These are phyloP conservation scores for Hirsutella minnesotensis DNA, from an alignment of 2,329 filamentous ascomycete species.

Conservation along the genomic window DNA sequence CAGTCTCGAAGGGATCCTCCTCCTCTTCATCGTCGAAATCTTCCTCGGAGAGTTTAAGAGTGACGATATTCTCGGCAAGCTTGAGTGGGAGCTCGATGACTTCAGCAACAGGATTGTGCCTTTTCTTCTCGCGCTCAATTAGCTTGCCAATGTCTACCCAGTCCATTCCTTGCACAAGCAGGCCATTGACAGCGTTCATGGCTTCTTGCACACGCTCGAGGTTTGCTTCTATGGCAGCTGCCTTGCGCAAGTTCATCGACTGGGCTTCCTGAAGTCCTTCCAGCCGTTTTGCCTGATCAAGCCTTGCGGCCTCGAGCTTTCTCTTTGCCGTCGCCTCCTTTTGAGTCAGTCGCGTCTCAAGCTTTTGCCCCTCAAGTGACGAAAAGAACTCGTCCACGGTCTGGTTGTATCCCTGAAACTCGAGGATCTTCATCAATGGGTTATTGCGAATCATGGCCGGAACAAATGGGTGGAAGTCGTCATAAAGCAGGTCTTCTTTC, in stretches of 20 bases:
- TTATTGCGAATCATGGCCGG: slow-evolving; percentile 69
- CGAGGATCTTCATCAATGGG: slow-evolving; percentile 52
- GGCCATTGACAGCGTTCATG: slow-evolving; percentile 79
- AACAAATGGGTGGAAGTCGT: slow-evolving; percentile 90
- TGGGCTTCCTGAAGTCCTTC: slow-evolving; percentile 75
- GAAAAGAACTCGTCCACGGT: slow-evolving; percentile 97
- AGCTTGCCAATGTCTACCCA: slow-evolving; percentile 86
- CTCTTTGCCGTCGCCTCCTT: slow-evolving; percentile 69
- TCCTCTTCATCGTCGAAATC: slow-evolving; percentile 50
- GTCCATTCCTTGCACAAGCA: slow-evolving; percentile 93
- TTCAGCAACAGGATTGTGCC: slow-evolving; percentile 72
- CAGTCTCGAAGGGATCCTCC: slow-evolving; percentile 50
- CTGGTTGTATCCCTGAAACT: slow-evolving; percentile 78
- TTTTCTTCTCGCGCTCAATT: slow-evolving; percentile 74
- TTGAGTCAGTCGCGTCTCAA: slow-evolving; percentile 74
- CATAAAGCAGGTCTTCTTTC: slow-evolving; percentile 55
- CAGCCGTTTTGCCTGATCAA: slow-evolving; percentile 75
- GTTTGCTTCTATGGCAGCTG: slow-evolving; percentile 82
- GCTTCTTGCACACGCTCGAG: slow-evolving; percentile 85
- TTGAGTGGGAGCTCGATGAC: slow-evolving; percentile 82
- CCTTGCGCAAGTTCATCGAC: slow-evolving; percentile 74
- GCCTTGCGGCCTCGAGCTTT: slow-evolving; percentile 73
- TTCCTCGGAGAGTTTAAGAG: slow-evolving; percentile 63
- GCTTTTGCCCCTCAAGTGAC: slow-evolving; percentile 84
- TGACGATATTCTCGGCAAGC: slow-evolving; percentile 79